Base-by-base conservation (phyloP, 192 early-diverging fungal genomes). In the Podila minutissima region DNA sequence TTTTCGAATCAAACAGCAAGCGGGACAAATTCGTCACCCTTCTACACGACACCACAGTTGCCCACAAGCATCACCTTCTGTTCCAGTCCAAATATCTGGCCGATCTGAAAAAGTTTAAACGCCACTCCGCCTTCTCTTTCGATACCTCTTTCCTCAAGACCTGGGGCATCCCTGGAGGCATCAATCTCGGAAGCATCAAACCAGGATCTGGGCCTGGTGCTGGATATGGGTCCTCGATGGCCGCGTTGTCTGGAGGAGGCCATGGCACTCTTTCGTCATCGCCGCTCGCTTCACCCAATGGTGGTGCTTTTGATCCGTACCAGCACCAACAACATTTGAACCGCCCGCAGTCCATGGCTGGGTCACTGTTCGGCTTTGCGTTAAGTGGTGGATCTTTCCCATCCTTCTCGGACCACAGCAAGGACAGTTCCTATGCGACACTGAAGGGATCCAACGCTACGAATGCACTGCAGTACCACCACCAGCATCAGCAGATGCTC, bases 101-200 rank as follows among this genome's bases (percentile, higher is more conserved):
- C 1, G 76, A 79, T 15, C 70, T 79, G 26, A 79, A 79, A 66
- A 79, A 79, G 32, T 79, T 79, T 50, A 79, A 79, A 33, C 69
- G 76, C 9, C 76, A 79, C 46, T 79, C 76, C 0, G 76, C 76
- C 26, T 79, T 79, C 55, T 72, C 76, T 6, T 79, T 79, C 24
- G 76, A 79, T 41, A 79, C 76, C 0, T 79, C 76, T 2, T 79
- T 79, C 53, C 76, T 79, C 60, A 79, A 79, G 61, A 79, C 76
- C 11, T 79, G 76, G 76, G 76, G 65, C 6, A 71, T 79, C 49
- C 70, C 69, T 49, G 65, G 64, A 15, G 70, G 76, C 17, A 69
- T 79, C 60, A 72, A 72, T 15, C 53, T 79, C 11, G 76, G 76
- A 29, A 71, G 68, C 20, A 62, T 79, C 41, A 72, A 72, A 50